Conservation (phyloP, 163 green algal genomes). For the Scenedesmus sp. region DNA sequence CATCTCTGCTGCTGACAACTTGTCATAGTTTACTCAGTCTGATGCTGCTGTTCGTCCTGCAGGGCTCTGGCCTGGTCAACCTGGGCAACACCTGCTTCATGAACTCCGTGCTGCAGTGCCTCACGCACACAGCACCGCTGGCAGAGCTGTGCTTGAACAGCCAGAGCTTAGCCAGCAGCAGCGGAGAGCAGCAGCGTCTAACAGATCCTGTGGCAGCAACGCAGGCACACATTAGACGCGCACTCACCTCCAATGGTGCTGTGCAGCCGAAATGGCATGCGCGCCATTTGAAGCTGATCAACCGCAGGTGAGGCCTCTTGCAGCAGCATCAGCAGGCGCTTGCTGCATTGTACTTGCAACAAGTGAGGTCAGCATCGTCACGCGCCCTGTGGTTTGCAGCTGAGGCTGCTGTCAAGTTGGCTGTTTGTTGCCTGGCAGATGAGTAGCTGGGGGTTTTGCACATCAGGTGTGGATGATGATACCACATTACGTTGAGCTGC, state of each 20-base stretch:
- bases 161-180: background rate
- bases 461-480: conserved; percentile 67
- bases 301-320: conserved; percentile 79
- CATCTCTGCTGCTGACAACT: background rate
- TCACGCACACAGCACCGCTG: conserved; percentile 78
- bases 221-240: conserved; percentile 70
- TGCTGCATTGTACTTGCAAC: background rate
- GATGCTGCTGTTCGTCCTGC: background rate
- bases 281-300: conserved; percentile 73
- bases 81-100: conserved; percentile 97
- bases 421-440: conserved; percentile 2
- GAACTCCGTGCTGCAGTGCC: conserved; percentile 93
- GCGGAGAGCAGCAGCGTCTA: conserved; percentile 37
- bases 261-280: conserved; percentile 73
- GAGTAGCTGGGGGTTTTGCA: background rate
- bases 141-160: conserved; percentile 67
- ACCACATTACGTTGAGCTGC: conserved; percentile 54
- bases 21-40: background rate
- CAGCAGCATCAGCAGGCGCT: background rate
- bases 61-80: conserved; percentile 80
- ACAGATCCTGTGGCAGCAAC: conserved; percentile 77
- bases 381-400: no score
- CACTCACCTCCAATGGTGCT: conserved; percentile 59
- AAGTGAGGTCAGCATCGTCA: background rate
- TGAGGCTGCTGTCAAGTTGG: background rate